These are phyloP conservation scores for Plasmodium fragile DNA, from an alignment of 169 alveolate species.

Conservation along the genomic window DNA sequence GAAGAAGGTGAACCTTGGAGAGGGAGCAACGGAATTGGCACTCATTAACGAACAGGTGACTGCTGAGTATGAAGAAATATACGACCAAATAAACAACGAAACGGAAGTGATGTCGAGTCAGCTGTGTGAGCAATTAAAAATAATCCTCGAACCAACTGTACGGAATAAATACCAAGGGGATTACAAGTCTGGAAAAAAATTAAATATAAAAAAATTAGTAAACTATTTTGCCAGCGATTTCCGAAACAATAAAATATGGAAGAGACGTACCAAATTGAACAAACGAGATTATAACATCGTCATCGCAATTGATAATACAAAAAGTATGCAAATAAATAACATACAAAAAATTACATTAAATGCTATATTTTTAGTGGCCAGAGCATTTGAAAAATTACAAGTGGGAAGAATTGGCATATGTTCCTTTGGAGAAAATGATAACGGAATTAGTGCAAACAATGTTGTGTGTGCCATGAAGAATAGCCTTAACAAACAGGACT, in stretches of 20 bases:
- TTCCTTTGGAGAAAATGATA: slow-evolving; percentile 84
- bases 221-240: slow-evolving; percentile 98
- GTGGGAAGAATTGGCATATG: slow-evolving; percentile 90
- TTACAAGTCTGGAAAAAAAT: slow-evolving; percentile 96
- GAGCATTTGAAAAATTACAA: slow-evolving; percentile 91
- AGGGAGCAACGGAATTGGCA: neutral
- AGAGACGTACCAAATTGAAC: slow-evolving; percentile 97
- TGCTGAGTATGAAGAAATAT: slow-evolving; percentile 50
- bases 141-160: slow-evolving; percentile 94
- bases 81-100: slow-evolving; percentile 68
- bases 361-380: slow-evolving; percentile 88
- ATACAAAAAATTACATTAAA: slow-evolving; percentile 91
- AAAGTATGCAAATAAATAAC: slow-evolving; percentile 94
- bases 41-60: slow-evolving; percentile 25
- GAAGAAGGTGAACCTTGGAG: neutral
- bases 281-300: slow-evolving; percentile 96
- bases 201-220: slow-evolving; percentile 96
- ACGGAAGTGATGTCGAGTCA: slow-evolving; percentile 80
- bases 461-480: slow-evolving; percentile 71
- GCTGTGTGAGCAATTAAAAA: slow-evolving; percentile 92
- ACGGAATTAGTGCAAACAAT: slow-evolving; percentile 53
- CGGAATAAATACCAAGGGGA: slow-evolving; percentile 94
- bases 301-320: slow-evolving; percentile 96
- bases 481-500: slow-evolving; percentile 60
- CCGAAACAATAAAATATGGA: slow-evolving; percentile 99